Base-by-base conservation (phyloP, 257 asterid genomes). In the Solanum arcanum region DNA sequence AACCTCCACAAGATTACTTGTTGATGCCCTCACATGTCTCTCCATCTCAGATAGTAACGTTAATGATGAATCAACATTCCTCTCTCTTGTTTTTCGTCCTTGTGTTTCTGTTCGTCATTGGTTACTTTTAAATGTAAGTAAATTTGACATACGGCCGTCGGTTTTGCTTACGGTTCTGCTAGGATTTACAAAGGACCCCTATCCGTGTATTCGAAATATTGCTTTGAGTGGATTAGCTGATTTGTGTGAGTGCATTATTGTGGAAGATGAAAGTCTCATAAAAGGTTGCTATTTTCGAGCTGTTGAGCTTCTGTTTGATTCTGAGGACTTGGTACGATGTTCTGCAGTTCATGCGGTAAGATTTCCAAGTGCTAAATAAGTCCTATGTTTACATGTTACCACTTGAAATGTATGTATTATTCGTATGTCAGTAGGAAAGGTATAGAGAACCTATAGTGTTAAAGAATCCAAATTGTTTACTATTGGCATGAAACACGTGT, bases 141-240 rank as follows among this genome's bases (percentile, higher is more conserved):
- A 87, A 86, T 96, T 96, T 87, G 84, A 83, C 5, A 86, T 95
- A 85, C 86, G 97, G 89, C 95, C 96, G 44, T 91, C 98, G 69
- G 93, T 94, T 80, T 90, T 95, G 93, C 90, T 95, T 73, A 95
- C 95, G 33, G 93, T 96, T 76, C 88, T 95, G 84, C 86, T 94
- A 20, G 98, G 99, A 33, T 91, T 96, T 73, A 95, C 98, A 14
- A 97, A 93, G 94, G 99, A 97, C 72, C 99, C 99, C 7, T 95
- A 86, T 90, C 99, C 99, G 9, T 88, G 60, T 72, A 88, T 94
- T 35, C 93, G 98, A 88, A 92, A 89, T 83, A 94, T 93, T 84
- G 97, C 99, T 2, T 76, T 96, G 95, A 95, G 94, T 86, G 98
- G 93, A 39, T 86, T 96, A 88, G 93, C 89, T 86, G 86, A 83